phyloP scores from a whole-genome alignment of 2,329 filamentous ascomycete genomes.

The Penicillium crustosum region DNA sequence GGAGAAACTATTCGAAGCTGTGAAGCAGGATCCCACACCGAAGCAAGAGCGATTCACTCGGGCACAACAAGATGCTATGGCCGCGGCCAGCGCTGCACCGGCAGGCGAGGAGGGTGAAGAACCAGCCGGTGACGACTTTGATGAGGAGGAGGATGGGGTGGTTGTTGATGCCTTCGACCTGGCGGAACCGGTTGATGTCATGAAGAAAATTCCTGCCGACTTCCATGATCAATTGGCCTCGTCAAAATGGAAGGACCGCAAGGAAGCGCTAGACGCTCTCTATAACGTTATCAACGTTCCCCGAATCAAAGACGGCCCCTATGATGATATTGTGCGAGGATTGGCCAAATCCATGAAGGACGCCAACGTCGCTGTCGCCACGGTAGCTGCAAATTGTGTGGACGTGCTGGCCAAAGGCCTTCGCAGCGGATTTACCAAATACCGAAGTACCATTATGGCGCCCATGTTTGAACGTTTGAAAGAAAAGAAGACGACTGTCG shows the following conservation, averaged over 20 bases:
- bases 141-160: conserved; percentile 58
- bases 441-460: conserved; percentile 75
- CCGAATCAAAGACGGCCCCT: conserved; percentile 86
- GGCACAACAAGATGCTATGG: conserved; percentile 82
- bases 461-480: conserved; percentile 95
- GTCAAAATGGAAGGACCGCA: conserved; percentile 97
- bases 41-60: conserved; percentile 88
- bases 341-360: conserved; percentile 99
- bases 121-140: conserved; percentile 50
- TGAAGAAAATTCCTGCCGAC: conserved; percentile 75
- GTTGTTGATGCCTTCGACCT: conserved; percentile 81
- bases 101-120: conserved; percentile 55
- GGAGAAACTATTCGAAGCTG: conserved; percentile 88
- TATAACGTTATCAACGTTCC: conserved; percentile 77
- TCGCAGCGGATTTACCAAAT: conserved; percentile 73
- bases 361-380: conserved; percentile 92
- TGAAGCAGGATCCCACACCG: conserved; percentile 81
- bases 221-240: conserved; percentile 82
- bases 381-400: conserved; percentile 87
- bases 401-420: conserved; percentile 85
- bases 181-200: conserved; percentile 82
- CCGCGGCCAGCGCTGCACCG: conserved; percentile 63
- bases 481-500: conserved; percentile 89
- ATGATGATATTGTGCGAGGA: conserved; percentile 76
- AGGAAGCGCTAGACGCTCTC: conserved; percentile 85